Conservation (phyloP, 495 filamentous ascomycete species). For the Aspergillus nidulans region DNA sequence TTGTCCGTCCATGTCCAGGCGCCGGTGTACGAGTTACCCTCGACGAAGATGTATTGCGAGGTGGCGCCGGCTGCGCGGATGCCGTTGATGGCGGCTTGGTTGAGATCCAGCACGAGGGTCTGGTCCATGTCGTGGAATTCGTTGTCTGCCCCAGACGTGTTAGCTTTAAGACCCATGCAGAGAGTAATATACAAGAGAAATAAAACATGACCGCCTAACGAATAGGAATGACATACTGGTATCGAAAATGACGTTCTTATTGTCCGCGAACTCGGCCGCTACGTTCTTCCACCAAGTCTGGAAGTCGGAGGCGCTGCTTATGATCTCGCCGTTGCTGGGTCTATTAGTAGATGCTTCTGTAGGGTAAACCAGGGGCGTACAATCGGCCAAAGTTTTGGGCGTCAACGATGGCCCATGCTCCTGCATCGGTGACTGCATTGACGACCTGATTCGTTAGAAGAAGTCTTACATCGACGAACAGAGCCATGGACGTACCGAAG, state of each 20-base stretch:
- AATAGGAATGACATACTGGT: conserved; percentile 36
- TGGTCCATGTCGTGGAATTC: conserved; percentile 74
- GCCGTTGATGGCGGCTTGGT: conserved; percentile 70
- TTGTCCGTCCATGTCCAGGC: conserved; percentile 53
- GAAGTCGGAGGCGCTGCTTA: conserved; percentile 57
- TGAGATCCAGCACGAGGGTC: conserved; percentile 60
- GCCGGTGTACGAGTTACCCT: conserved; percentile 68
- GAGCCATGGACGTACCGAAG: conserved; percentile 28
- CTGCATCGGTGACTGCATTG: conserved; percentile 55
- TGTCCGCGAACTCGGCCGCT: conserved; percentile 53
- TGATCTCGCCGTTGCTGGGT: conserved; percentile 57
- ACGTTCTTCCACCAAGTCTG: conserved; percentile 59
- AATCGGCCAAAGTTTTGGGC: conserved; percentile 68
- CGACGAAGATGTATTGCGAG: conserved; percentile 68
- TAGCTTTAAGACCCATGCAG: neutral
- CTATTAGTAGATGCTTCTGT: neutral
- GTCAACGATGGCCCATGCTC: conserved; percentile 61
- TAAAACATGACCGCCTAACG: no score
- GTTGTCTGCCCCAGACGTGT: conserved; percentile 48
- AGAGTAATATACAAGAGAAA: no score
- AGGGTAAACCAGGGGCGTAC: conserved; percentile 17
- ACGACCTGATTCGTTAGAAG: conserved; percentile 42
- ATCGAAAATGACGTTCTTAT: conserved; percentile 60
- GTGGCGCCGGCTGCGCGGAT: conserved; percentile 69
- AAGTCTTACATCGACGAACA: neutral